phyloP scores from a whole-genome alignment of 495 filamentous ascomycete species.

The Aspergillus nidulans region DNA sequence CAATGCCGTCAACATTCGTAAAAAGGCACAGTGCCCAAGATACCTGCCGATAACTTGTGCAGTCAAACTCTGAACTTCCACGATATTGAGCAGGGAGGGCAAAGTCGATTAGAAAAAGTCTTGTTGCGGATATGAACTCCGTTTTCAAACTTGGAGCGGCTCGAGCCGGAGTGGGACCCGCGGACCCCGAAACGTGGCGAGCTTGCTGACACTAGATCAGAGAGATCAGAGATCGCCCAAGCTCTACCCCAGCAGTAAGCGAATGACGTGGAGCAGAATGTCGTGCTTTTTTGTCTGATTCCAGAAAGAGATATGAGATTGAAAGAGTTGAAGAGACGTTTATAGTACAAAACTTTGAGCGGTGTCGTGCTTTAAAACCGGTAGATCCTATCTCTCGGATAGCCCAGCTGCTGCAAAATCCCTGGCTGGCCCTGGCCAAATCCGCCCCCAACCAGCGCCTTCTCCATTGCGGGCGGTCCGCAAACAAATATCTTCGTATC shows the following conservation, averaged over 20 bases:
- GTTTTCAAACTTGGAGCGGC: neutral
- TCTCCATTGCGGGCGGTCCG: slow-evolving; percentile 61
- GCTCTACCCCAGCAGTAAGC: no score
- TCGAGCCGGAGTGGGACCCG: no score
- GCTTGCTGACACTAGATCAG: no score
- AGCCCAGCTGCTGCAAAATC: neutral
- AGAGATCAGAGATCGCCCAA: no score
- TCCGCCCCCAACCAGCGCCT: slow-evolving; percentile 42
- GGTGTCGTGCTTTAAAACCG: neutral
- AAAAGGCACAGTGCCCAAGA: no score
- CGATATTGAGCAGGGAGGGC: no score
- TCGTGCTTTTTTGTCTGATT: no score
- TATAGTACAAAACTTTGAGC: neutral
- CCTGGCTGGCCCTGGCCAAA: neutral
- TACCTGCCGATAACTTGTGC: no score
- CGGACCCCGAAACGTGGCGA: neutral
- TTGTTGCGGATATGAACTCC: neutral
- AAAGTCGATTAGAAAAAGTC: no score
- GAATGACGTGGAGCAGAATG: no score
- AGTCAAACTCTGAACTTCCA: no score
- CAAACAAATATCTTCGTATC: slow-evolving; percentile 62
- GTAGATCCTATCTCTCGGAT: slow-evolving; percentile 1
- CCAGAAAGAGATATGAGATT: neutral
- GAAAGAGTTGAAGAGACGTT: neutral
- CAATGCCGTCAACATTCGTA: neutral